Conservation (phyloP, 2,329 filamentous ascomycete species). For the Aspergillaceae sp. region DNA sequence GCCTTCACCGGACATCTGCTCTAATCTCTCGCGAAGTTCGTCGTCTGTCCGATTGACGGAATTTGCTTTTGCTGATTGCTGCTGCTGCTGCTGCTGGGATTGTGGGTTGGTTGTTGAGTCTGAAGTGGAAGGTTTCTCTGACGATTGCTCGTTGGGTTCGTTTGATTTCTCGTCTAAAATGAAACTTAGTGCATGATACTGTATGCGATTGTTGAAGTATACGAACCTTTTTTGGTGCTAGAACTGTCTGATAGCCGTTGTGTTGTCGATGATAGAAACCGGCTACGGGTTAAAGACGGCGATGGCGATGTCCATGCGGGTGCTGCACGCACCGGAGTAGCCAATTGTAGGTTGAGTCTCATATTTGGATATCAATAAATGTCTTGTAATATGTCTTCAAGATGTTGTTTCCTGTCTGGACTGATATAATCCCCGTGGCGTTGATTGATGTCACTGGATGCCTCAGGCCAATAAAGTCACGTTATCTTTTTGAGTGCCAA, state of each 20-base stretch:
- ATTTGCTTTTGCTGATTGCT: conserved; percentile 36
- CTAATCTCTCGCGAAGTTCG: conserved; percentile 57
- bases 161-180: no score
- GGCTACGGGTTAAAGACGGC: background rate
- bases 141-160: background rate
- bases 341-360: background rate
- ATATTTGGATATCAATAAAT: background rate
- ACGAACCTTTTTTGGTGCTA: background rate
- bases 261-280: background rate
- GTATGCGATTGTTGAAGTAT: background rate
- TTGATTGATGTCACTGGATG: background rate
- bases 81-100: conserved; percentile 4
- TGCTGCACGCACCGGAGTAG: background rate
- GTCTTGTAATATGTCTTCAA: background rate
- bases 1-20: conserved; percentile 59
- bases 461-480: background rate
- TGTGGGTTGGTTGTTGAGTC: background rate
- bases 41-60: conserved; percentile 57
- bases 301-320: background rate
- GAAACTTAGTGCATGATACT: no score
- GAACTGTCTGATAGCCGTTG: background rate
- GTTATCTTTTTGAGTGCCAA: background rate
- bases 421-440: background rate
- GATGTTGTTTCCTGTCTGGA: background rate
- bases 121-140: background rate